Evolutionary conservation across 164 flowering plant species (phyloP).

Genomic region (Aristolochia californica): DNA sequence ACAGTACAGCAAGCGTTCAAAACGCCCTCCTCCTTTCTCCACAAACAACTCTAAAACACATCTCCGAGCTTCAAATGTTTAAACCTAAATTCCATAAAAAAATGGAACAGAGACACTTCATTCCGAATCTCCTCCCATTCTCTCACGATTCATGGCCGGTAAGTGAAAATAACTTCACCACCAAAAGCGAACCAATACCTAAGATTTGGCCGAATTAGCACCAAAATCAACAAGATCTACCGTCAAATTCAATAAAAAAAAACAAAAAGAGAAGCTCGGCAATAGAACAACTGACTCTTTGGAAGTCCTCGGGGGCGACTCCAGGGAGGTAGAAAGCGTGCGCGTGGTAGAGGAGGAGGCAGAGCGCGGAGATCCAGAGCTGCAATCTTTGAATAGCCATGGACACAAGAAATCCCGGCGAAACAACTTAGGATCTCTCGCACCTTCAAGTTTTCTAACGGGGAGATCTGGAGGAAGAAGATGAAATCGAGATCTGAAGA

Average conservation of each 20-base stretch:
- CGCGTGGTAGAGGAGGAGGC: conserved; percentile 31
- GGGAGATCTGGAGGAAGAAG: background rate
- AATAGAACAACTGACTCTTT: conserved; percentile 25
- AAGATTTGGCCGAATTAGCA: conserved; percentile 2
- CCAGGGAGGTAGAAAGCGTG: conserved; percentile 73
- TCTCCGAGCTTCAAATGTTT: too few relatives aligned
- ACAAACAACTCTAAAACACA: too few relatives aligned
- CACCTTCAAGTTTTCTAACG: background rate
- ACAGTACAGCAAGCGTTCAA: too few relatives aligned
- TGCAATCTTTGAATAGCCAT: conserved; percentile 27
- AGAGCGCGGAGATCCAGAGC: conserved; percentile 15
- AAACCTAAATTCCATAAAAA: too few relatives aligned
- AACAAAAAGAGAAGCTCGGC: background rate
- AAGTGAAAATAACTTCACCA: background rate
- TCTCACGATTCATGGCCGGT: background rate
- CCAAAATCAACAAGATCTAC: conserved; percentile 8
- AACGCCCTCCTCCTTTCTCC: too few relatives aligned
- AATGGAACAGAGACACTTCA: too few relatives aligned
- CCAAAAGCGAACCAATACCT: background rate
- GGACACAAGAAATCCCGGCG: background rate
- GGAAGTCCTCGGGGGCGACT: conserved; percentile 70
- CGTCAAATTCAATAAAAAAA: background rate
- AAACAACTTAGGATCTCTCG: background rate
- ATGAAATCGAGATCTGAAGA: conserved; percentile 15
- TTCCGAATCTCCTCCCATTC: too few relatives aligned